Percentiles rank a stretch among this genome's conserved stretches.
Conservation (phyloP, 352 stramenopile species). For the Phytophthora pluvialis region DNA sequence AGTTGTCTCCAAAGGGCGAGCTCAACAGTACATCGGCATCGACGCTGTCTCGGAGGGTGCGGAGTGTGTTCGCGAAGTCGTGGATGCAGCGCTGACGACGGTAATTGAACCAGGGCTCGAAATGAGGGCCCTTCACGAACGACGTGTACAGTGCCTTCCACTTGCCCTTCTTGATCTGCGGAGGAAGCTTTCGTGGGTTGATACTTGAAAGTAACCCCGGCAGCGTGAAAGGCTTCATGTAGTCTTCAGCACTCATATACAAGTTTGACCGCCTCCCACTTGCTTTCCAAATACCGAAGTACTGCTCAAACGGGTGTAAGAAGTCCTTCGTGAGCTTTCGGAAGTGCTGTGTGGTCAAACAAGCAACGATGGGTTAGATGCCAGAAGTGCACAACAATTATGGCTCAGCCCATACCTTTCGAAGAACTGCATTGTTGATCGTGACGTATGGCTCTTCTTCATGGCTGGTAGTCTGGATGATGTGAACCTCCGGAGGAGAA, state of each 20-base stretch:
- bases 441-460: constrained; percentile 74
- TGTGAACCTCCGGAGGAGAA: constrained; percentile 47
- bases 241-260: constrained; percentile 71
- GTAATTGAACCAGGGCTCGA: constrained; percentile 79
- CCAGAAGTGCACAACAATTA: not conserved
- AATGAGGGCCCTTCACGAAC: constrained; percentile 77
- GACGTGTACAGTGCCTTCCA: constrained; percentile 75
- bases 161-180: constrained; percentile 69
- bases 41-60: constrained; percentile 56
- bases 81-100: constrained; percentile 70
- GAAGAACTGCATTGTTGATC: constrained; percentile 89
- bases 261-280: constrained; percentile 63
- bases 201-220: constrained; percentile 66
- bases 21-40: constrained; percentile 41
- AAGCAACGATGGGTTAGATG: constrained; percentile 7
- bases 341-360: constrained; percentile 69
- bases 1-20: constrained; percentile 49
- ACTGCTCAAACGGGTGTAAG: constrained; percentile 88
- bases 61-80: constrained; percentile 70
- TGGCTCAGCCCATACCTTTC: constrained; percentile 49
- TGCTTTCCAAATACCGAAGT: constrained; percentile 84
- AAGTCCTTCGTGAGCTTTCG: constrained; percentile 85
- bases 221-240: constrained; percentile 76
- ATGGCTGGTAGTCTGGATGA: constrained; percentile 52
- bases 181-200: constrained; percentile 56